Base-by-base conservation (phyloP, 1,139 yeast species). In the Scheffersomyces illinoinensis region DNA sequence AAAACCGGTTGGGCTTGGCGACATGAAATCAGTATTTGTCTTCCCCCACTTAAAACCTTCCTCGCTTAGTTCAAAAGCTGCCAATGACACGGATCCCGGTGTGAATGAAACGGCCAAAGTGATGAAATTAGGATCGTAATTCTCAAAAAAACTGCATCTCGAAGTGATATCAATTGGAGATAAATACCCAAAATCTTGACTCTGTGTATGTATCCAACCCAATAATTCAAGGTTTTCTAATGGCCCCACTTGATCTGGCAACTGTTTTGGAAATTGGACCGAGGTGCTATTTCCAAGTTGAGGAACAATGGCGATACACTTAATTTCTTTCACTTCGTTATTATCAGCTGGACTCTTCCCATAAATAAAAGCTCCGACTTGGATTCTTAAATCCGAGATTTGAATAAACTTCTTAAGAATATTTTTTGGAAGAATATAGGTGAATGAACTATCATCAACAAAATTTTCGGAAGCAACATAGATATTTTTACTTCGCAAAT, bases 191-290 rank as follows among this genome's bases (percentile, higher is more conserved):
- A 80, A 66, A 47, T 90, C 97, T 24, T 83, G 86, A 4, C 79
- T 68, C 69, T 89, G 93, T 0, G 97, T 90, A 70, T 91, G 97
- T 14, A 89, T 82, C 93, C 93, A 89, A 1, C 97, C 97, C 21
- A 91, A 71, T 4, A 91, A 78, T 64, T 89, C 90, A 53, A 88
- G 68, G 17, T 79, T 85, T 47, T 78, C 74, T 43, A 85, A 68
- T 53, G 76, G 77, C 0, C 67, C 69, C 46, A 74, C 69, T 47
- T 69, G 75, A 56, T 74, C 74, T 2, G 91, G 89, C 0, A 83
- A 60, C 33, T 65, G 64, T 7, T 74, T 71, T 1, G 95, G 87
- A 61, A 93, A 76, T 63, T 89, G 88, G 14, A 93, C 87, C 2
- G 86, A 78, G 62, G 85, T 87, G 47, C 84, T 78, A 60, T 84